Percentiles rank a stretch among this genome's conserved stretches.
These are phyloP conservation scores for Flaveria linearis DNA, from an alignment of 129 eudicot species.

Conservation along the genomic window DNA sequence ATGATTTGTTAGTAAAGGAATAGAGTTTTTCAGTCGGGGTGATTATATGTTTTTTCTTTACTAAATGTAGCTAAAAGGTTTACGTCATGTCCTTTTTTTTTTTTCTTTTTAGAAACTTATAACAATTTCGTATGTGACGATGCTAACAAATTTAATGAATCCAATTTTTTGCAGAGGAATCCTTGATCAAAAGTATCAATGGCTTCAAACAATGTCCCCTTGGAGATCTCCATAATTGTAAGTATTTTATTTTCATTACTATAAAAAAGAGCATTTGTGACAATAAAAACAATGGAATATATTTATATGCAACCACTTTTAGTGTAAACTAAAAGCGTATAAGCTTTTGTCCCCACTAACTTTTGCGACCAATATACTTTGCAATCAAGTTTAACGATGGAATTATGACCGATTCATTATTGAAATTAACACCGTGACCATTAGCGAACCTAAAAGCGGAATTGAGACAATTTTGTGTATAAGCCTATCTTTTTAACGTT, in stretches of 20 bases:
- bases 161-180: constrained; percentile 41
- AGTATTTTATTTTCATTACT: constrained; percentile 7
- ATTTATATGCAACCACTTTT: neutral
- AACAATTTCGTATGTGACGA: neutral
- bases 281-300: neutral
- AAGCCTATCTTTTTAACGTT: neutral
- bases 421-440: neutral
- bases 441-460: too few relatives aligned
- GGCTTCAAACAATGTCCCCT: constrained; percentile 42
- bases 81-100: too few relatives aligned
- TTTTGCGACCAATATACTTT: neutral
- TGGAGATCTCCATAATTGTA: constrained; percentile 54
- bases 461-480: too few relatives aligned
- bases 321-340: too few relatives aligned
- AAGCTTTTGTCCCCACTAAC: too few relatives aligned
- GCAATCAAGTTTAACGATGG: neutral
- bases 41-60: too few relatives aligned
- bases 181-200: constrained; percentile 45
- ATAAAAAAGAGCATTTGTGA: neutral
- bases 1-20: neutral
- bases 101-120: too few relatives aligned
- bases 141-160: constrained; percentile 21
- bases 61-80: too few relatives aligned
- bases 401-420: neutral
- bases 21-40: too few relatives aligned